phyloP scores from a whole-genome alignment of 768 basidiomycete genomes.

The Boletus edulis region DNA sequence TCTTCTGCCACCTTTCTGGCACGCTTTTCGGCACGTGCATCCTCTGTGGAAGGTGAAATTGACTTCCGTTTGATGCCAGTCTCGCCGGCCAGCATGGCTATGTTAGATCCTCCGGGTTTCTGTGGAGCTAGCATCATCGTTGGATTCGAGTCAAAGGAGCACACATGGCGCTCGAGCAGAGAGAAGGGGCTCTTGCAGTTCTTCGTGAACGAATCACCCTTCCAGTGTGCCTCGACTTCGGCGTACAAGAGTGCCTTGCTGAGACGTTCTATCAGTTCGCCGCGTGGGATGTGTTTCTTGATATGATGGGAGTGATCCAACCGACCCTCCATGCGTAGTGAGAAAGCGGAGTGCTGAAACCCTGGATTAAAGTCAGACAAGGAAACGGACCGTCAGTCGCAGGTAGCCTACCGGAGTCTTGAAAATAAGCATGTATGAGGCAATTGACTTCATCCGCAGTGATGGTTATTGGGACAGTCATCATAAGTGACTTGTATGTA shows the following conservation, averaged over 20 bases:
- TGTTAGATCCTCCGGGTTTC: slow-evolving; percentile 11
- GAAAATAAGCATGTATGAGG: slow-evolving; percentile 79
- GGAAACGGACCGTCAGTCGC: neutral
- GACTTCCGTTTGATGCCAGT: slow-evolving; percentile 51
- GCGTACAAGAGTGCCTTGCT: slow-evolving; percentile 76
- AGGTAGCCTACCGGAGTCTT: slow-evolving; percentile 65
- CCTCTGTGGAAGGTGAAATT: slow-evolving; percentile 39
- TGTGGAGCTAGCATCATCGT: slow-evolving; percentile 14
- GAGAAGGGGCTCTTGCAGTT: slow-evolving; percentile 73
- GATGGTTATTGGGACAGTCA: slow-evolving; percentile 54
- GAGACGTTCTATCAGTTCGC: slow-evolving; percentile 78
- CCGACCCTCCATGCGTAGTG: slow-evolving; percentile 70
- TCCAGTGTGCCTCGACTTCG: slow-evolving; percentile 85
- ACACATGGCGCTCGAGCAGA: slow-evolving; percentile 71
- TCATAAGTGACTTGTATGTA: slow-evolving; percentile 5
- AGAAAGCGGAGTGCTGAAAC: slow-evolving; percentile 79
- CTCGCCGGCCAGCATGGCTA: slow-evolving; percentile 15
- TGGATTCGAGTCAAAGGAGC: slow-evolving; percentile 49
- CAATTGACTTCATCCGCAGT: slow-evolving; percentile 84
- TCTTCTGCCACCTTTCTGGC: slow-evolving; percentile 50
- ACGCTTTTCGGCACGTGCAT: slow-evolving; percentile 63
- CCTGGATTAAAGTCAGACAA: slow-evolving; percentile 41
- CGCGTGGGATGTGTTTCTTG: slow-evolving; percentile 73
- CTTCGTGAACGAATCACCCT: slow-evolving; percentile 53
- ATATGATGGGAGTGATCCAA: slow-evolving; percentile 68